Base-by-base conservation (phyloP, 805 yeast genomes). In the Danielia reshetovae region DNA sequence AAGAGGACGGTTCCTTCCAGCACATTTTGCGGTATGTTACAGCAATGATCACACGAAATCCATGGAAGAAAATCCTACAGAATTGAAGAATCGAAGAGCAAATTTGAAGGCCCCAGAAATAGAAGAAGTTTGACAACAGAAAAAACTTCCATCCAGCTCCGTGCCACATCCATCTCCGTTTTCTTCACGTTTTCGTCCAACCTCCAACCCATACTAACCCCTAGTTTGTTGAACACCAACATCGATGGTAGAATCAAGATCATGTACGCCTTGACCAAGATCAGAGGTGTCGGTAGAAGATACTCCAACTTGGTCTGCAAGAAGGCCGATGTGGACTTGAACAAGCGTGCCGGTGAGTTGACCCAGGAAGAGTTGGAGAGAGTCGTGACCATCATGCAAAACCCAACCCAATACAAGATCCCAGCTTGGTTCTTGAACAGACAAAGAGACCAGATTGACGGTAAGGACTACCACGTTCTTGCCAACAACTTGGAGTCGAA, bases 201-300 rank as follows among this genome's bases (percentile, higher is more conserved):
- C 10, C 23, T 10, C 10, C 23, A 7, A 19, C 10, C 23, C 10
- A 19, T 19, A 19, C n/a, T n/a, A n/a, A n/a, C n/a, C n/a, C 34
- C 44, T 68, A 83, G 95, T 90, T 86, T 93, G 80, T 87, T 93
- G 77, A 93, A 94, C 88, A 93, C 99, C 78, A 93, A 93, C 89
- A 97, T 93, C 72, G 99, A 93, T 76, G 99, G 99, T 85, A 89
- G 95, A 88, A 90, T 90, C 82, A 93, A 93, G 84, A 82, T 93
- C 75, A 94, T 93, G 93, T 94, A 89, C 86, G 99, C 99, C 72
- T 80, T 93, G 78, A 89, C 98, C 81, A 85, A 89, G 77, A 94
- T 93, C 72, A 86, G 96, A 80, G 99, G 99, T 89, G 97, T 93
- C 65, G 98, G 98, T 80, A 94, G 97, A 77, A 93, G 99, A 80